Conservation (phyloP, 106 monocot species). For the Xerophyta viscosa region DNA sequence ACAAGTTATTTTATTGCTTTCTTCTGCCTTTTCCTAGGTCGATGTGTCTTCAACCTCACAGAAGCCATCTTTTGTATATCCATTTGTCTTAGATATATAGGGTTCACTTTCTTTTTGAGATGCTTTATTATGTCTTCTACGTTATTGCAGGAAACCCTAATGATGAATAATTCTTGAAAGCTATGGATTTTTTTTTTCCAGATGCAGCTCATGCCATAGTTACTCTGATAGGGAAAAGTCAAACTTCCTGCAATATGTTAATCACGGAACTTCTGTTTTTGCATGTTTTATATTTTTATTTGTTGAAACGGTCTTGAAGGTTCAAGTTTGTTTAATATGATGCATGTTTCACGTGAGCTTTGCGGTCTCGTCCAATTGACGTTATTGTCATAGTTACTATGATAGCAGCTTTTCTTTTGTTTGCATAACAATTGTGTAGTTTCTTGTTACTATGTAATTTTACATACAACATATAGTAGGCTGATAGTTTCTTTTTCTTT, state of each 20-base stretch:
- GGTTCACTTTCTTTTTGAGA: background rate
- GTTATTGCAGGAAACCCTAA: slow-evolving; percentile 12
- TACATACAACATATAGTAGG: too few relatives aligned
- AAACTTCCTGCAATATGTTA: background rate
- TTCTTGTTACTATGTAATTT: too few relatives aligned
- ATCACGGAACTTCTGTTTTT: background rate
- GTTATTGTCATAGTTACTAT: slow-evolving; percentile 5
- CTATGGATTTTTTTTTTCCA: slow-evolving; percentile 30
- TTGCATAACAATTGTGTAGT: too few relatives aligned
- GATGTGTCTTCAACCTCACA: too few relatives aligned
- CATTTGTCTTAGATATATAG: background rate
- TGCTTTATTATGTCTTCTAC: background rate
- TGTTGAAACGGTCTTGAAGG: background rate
- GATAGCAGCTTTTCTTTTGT: background rate
- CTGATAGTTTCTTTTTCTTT: too few relatives aligned
- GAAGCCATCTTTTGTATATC: too few relatives aligned
- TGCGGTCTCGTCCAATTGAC: background rate
- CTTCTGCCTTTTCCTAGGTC: too few relatives aligned
- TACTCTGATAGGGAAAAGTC: slow-evolving; percentile 28
- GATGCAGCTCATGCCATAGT: slow-evolving; percentile 39
- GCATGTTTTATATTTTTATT: background rate
- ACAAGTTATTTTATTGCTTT: too few relatives aligned
- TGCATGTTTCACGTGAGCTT: slow-evolving; percentile 10
- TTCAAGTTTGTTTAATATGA: slow-evolving; percentile 7
- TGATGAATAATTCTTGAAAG: slow-evolving; percentile 19